These are phyloP conservation scores for Penicillium psychrofluorescens DNA, from an alignment of 495 filamentous ascomycete genomes.

Conservation along the genomic window DNA sequence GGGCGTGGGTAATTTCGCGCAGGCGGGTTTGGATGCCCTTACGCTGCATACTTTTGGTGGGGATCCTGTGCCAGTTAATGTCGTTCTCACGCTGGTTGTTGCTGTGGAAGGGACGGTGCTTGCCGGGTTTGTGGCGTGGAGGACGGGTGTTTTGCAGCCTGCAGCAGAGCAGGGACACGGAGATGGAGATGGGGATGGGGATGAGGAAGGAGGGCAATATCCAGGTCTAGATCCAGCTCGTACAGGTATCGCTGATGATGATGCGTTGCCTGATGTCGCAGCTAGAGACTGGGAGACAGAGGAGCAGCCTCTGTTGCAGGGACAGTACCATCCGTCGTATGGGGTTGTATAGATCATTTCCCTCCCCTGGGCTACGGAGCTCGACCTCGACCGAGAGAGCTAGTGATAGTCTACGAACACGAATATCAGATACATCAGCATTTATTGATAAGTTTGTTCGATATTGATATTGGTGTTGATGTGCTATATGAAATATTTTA, in stretches of 20 bases:
- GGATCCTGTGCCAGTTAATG: constrained; percentile 75
- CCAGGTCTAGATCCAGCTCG: neutral
- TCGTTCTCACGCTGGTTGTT: constrained; percentile 54
- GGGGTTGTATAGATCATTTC: neutral
- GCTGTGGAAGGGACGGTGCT: constrained; percentile 51
- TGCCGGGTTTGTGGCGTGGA: constrained; percentile 50
- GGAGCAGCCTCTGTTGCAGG: neutral
- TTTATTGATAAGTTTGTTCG: too few relatives aligned
- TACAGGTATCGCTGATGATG: too few relatives aligned
- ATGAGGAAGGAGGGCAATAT: neutral
- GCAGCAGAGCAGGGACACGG: too few relatives aligned
- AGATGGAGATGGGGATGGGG: neutral
- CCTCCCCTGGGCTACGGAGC: too few relatives aligned
- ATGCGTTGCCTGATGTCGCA: neutral
- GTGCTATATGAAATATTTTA: too few relatives aligned
- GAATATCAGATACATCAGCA: too few relatives aligned
- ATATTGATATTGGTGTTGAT: too few relatives aligned
- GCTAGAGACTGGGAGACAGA: neutral
- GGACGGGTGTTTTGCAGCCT: constrained; percentile 7
- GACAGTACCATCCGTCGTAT: neutral
- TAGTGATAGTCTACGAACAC: too few relatives aligned
- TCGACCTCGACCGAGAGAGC: too few relatives aligned
- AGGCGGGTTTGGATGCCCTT: constrained; percentile 73
- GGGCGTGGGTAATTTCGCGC: constrained; percentile 80
- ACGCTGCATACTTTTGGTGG: constrained; percentile 65